Conservation (phyloP, 305 asterid genomes). For the Fraxinus sp. region DNA sequence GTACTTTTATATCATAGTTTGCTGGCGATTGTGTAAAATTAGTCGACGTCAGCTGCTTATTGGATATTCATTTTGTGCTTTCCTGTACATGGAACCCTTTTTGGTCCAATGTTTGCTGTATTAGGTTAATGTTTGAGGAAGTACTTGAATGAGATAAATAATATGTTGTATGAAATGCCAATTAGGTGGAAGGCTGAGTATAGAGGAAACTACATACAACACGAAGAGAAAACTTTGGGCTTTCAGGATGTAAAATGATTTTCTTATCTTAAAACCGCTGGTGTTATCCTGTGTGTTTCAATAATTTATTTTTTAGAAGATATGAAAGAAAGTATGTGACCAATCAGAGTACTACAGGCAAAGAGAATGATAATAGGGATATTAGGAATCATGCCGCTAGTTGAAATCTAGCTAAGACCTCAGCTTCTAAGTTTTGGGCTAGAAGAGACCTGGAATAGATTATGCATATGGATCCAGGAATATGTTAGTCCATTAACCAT, state of each 20-base stretch:
- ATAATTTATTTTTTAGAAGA: not conserved
- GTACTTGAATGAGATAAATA: slow-evolving; percentile 1
- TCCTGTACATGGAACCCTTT: not conserved
- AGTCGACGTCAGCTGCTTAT: not conserved
- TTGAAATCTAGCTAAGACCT: not conserved
- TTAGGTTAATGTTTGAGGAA: slow-evolving; percentile 12
- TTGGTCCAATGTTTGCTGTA: not conserved
- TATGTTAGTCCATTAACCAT: not conserved
- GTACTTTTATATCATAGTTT: not conserved
- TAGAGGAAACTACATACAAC: not conserved
- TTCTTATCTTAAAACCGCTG: not conserved
- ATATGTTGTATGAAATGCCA: slow-evolving; percentile 9
- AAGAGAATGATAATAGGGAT: not conserved
- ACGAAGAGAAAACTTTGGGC: not conserved
- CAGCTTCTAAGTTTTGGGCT: slow-evolving; percentile 9
- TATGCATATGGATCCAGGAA: not conserved
- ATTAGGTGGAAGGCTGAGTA: not conserved
- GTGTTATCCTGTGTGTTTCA: not conserved
- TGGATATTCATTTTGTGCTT: not conserved
- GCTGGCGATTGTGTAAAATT: not conserved
- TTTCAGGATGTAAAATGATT: not conserved
- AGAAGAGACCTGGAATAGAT: not conserved
- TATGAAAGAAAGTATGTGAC: not conserved
- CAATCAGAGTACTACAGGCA: not conserved
- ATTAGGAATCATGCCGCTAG: not conserved